Evolutionary conservation across 2,329 filamentous ascomycete species (phyloP), one percentile per base, ranked within the genome.

Genomic region (Dothideomycetidae sp.): DNA sequence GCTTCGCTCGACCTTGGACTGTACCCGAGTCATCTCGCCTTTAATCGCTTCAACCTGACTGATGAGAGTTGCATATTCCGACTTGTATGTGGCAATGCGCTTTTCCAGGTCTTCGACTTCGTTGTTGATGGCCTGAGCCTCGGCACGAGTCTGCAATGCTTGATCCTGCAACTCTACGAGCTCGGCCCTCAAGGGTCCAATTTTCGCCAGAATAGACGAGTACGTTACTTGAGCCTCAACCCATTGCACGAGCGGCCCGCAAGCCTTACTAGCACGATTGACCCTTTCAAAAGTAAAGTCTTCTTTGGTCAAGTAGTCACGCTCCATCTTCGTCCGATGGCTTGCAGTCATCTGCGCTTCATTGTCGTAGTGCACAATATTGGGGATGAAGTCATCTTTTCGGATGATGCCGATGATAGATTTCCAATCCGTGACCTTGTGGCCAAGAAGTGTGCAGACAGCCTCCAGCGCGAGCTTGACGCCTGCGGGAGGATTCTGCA

Each of bases 31-130:
- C 90, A 98, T 96, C 62, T 98, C 90, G 0, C 80, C 67, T 66
- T 96, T 96, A 72, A 98, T 96, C 3, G 85, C 82, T 57, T 96
- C 82, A 0, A 86, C 94, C 63, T 98, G 85, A 58, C 86, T 93
- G 56, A 98, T 94, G 44, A 98, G 73, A 5, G 83, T 78, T 31
- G 86, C 88, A 53, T 98, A 98, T 61, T 98, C 90, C 1, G 75
- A 78, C 71, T 96, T 94, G 73, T 96, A 96, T 1, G 76, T 85
- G 23, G 78, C 81, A 56, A 98, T 98, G 58, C 86, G 94, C 48
- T 75, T 69, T 59, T 96, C 90, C 9, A 98, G 73, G 43, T 74
- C 73, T 34, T 70, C 70, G 49, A 98, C 90, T 34, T 81, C 88
- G 53, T 85, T 79, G 59, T 93, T 79, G 33, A 94, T 90, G 10